These are phyloP conservation scores for Wickerhamomyces mucosus DNA, from an alignment of 805 yeast species.

Conservation along the genomic window DNA sequence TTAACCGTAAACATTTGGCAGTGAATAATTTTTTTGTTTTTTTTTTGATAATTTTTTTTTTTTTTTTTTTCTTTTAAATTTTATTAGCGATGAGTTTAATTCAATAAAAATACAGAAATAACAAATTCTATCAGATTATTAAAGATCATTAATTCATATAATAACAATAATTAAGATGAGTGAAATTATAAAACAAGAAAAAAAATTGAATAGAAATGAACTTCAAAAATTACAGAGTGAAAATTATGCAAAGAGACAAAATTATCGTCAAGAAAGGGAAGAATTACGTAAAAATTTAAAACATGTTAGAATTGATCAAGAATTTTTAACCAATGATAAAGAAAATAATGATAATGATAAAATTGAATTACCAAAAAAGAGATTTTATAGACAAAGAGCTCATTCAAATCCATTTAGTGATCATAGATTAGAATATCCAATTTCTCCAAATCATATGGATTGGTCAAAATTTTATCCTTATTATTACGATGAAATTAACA, in stretches of 20 bases:
- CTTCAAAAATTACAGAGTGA: slow-evolving; percentile 15
- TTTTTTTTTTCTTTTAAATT: no score
- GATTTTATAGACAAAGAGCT: slow-evolving; percentile 92
- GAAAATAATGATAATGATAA: slow-evolving; percentile 5
- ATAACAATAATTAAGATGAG: not conserved
- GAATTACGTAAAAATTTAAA: slow-evolving; percentile 37
- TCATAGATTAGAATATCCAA: slow-evolving; percentile 84
- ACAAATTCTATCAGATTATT: no score
- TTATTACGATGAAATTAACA: slow-evolving; percentile 32
- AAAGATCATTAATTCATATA: no score
- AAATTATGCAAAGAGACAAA: slow-evolving; percentile 24
- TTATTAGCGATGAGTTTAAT: no score
- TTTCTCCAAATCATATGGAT: slow-evolving; percentile 73
- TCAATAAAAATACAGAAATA: no score
- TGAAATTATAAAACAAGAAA: no score
- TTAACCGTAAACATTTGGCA: no score
- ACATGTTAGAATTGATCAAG: slow-evolving; percentile 34
- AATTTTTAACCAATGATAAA: slow-evolving; percentile 9
- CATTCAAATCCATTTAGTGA: slow-evolving; percentile 97
- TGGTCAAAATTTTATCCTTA: slow-evolving; percentile 76
- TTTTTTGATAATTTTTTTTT: no score
- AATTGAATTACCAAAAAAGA: slow-evolving; percentile 63
- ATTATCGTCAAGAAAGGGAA: slow-evolving; percentile 38
- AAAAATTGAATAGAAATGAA: slow-evolving; percentile 12
- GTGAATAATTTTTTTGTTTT: no score